Evolutionary conservation across 768 basidiomycete genomes (phyloP).

Genomic region (Pisolithus orientalis): DNA sequence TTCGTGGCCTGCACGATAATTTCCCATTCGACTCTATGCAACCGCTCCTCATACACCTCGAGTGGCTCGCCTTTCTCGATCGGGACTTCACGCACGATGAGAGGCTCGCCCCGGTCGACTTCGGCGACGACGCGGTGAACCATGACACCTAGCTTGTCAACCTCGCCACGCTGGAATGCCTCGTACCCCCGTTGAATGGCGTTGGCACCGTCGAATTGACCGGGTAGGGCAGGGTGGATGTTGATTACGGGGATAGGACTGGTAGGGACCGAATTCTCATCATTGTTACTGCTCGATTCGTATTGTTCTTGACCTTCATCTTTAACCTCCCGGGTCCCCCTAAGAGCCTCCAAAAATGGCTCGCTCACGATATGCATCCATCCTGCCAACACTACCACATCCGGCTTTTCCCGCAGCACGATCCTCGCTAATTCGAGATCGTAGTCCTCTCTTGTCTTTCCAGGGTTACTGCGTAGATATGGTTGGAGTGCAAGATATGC

Average conservation of each 20-base stretch:
- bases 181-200: conserved; percentile 87
- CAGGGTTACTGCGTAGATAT: conserved; percentile 67
- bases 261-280: conserved; percentile 20
- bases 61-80: conserved; percentile 66
- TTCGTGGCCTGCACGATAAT: conserved; percentile 85
- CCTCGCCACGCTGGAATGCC: conserved; percentile 80
- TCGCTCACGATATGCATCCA: conserved; percentile 98
- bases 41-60: conserved; percentile 64
- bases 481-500: conserved; percentile 80
- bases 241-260: conserved; percentile 80
- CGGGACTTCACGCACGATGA: conserved; percentile 75
- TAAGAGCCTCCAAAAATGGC: conserved; percentile 65
- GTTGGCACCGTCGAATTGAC: conserved; percentile 93
- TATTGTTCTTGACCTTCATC: conserved; percentile 11
- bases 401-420: conserved; percentile 59
- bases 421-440: conserved; percentile 73
- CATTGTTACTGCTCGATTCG: conserved; percentile 19
- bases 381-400: conserved; percentile 90
- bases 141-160: conserved; percentile 79
- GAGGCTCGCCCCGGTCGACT: conserved; percentile 87
- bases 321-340: conserved; percentile 27
- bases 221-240: conserved; percentile 92
- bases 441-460: conserved; percentile 76
- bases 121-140: conserved; percentile 90
- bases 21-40: conserved; percentile 84